Base-by-base conservation (phyloP, 1,139 yeast species). In the Pneumocystis sp. region DNA sequence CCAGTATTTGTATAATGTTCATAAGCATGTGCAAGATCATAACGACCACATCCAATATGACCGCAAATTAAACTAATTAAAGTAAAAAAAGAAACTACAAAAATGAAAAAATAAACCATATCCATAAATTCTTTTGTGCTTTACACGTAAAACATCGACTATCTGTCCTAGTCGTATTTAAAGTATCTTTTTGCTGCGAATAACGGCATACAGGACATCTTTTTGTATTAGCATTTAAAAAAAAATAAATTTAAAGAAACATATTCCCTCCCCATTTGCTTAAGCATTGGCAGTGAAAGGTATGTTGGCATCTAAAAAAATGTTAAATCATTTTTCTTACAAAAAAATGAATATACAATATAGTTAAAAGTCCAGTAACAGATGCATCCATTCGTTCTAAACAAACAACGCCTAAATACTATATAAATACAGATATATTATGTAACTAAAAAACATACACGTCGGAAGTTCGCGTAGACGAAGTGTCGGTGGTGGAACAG, bases 271-370 rank as follows among this genome's bases (percentile, higher is more conserved):
- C 83, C 97, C 97, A 91, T 75, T 86, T 87, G 50, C 89, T 84
- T 64, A 91, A 78, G 73, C 97, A 91, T 70, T 83, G 88, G 71
- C 96, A 90, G 74, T 91, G 97, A 75, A 89, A 91, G 0, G 96
- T 89, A 73, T 91, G 97, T 73, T 89, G 96, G 69, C 97, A 91
- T 25, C 57, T 50, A 50, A 3, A 50, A 50, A 50, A n/a, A 45
- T 5, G 15, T 37, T 50, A 15, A 50, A 25, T 25, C 2, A 1
- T 25, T 25, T 44, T 21, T 7, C n/a, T 25, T 25, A 31, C 10
- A 50, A 25, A 50, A 25, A 40, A 2, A 25, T 25, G 12, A 50
- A 50, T 10, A 50, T 50, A 50, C 0, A 95, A 89, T 63, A 89
- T 90, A 0, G 97, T 91, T 15, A 90, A 77, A 19, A 91, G 76